Conservation (phyloP, 148 eudicot species). For the Rhododendron kiyosumense region DNA sequence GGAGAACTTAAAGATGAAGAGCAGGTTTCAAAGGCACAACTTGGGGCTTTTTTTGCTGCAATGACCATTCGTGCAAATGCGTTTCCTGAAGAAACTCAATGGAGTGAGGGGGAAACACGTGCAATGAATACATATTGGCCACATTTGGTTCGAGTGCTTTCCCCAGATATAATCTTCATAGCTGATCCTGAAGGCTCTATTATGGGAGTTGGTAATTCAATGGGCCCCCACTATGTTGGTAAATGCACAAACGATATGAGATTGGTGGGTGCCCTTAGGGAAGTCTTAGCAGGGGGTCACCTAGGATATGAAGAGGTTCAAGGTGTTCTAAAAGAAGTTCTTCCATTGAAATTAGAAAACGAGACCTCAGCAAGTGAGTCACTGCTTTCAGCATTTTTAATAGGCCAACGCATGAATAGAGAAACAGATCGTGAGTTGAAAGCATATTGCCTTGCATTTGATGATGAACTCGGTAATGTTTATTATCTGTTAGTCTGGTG, state of each 20-base stretch:
- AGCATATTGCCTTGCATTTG: constrained; percentile 98
- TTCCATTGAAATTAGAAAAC: constrained; percentile 47
- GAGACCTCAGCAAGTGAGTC: constrained; percentile 62
- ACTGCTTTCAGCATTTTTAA: constrained; percentile 86
- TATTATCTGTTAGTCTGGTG: neutral
- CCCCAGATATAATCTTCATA: constrained; percentile 76
- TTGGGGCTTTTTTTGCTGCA: constrained; percentile 93
- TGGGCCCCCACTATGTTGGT: constrained; percentile 86
- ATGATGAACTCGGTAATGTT: constrained; percentile 78
- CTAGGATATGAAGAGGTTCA: constrained; percentile 97
- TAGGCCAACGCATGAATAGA: constrained; percentile 97
- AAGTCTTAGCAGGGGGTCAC: constrained; percentile 95
- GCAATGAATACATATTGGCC: constrained; percentile 93
- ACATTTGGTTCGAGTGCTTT: constrained; percentile 62
- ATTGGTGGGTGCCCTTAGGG: constrained; percentile 92
- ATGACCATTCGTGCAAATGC: constrained; percentile 94
- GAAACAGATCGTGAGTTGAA: constrained; percentile 97
- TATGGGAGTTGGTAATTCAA: constrained; percentile 66
- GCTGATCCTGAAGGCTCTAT: constrained; percentile 98
- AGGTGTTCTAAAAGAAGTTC: constrained; percentile 83
- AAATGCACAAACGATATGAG: constrained; percentile 84
- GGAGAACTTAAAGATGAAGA: constrained; percentile 86
- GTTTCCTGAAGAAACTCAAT: constrained; percentile 91
- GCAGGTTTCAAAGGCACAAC: constrained; percentile 77
- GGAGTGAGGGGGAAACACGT: constrained; percentile 93